These are phyloP conservation scores for Amaranthus cruentus DNA, from an alignment of 148 eudicot species.

Conservation along the genomic window DNA sequence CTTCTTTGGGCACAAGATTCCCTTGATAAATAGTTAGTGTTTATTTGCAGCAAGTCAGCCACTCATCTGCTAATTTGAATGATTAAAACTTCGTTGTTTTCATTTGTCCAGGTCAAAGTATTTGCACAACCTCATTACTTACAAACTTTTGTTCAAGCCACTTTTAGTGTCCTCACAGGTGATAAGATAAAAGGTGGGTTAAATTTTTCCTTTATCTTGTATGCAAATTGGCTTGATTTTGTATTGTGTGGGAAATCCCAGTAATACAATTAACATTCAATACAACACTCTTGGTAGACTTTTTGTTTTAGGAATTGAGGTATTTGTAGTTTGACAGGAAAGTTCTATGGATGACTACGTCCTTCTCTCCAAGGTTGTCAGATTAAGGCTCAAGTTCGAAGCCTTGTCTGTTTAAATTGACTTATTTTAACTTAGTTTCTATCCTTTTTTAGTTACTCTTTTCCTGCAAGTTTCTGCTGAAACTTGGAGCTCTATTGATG, in stretches of 20 bases:
- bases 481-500: too few relatives aligned
- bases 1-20: neutral
- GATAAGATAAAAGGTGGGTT: constrained; percentile 51
- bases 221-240: neutral
- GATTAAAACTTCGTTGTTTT: neutral
- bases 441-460: too few relatives aligned
- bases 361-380: too few relatives aligned
- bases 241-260: neutral
- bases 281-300: neutral
- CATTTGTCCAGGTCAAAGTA: constrained; percentile 50
- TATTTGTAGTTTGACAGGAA: too few relatives aligned
- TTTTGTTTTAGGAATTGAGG: too few relatives aligned
- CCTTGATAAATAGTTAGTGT: neutral
- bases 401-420: too few relatives aligned
- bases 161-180: constrained; percentile 80
- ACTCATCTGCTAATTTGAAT: neutral
- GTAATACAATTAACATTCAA: neutral
- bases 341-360: too few relatives aligned
- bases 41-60: neutral
- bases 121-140: constrained; percentile 81
- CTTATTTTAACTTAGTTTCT: too few relatives aligned
- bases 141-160: constrained; percentile 81
- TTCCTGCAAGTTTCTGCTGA: too few relatives aligned
- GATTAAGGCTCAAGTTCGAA: too few relatives aligned
- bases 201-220: neutral